A percentile compares a stretch with the other conserved stretches of the same genome.
Evolutionary conservation across 2,329 filamentous ascomycete species (phyloP).

Genomic region (Cytospora mali): DNA sequence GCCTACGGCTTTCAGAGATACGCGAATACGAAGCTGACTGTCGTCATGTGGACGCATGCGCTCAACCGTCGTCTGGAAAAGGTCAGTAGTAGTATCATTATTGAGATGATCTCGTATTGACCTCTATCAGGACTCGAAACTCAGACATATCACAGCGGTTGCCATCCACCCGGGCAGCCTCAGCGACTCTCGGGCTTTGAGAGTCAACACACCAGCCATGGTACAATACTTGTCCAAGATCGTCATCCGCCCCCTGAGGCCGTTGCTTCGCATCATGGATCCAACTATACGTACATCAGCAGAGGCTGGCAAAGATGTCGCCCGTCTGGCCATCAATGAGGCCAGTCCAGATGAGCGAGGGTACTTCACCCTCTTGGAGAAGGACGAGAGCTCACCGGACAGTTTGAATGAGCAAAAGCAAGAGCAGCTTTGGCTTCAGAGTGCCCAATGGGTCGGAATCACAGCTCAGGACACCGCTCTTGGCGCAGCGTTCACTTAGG

Average conservation of each 20-base stretch:
- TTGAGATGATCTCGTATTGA: not conserved
- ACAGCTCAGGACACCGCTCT: conserved; percentile 3
- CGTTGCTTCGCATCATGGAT: conserved; percentile 36
- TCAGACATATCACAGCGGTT: conserved; percentile 36
- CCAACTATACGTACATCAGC: conserved; percentile 37
- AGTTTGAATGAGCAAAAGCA: conserved; percentile 38
- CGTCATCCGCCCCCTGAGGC: conserved; percentile 29
- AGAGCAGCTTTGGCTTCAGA: conserved; percentile 39
- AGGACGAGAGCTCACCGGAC: conserved; percentile 36
- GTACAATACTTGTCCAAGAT: conserved; percentile 35
- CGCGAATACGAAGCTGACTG: conserved; percentile 44
- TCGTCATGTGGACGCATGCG: conserved; percentile 44
- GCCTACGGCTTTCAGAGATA: conserved; percentile 48
- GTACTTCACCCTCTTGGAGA: conserved; percentile 38
- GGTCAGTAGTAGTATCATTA: conserved; percentile 11
- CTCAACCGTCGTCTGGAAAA: conserved; percentile 40
- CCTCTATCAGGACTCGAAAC: conserved; percentile 30
- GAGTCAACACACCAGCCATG: conserved; percentile 37
- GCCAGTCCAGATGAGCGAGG: conserved; percentile 37
- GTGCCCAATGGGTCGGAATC: conserved; percentile 35
- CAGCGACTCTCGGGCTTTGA: conserved; percentile 42
- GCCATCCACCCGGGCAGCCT: conserved; percentile 38
- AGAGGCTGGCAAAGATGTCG: conserved; percentile 33
- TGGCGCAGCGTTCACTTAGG: not conserved
- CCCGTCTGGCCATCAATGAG: conserved; percentile 26